Base-by-base conservation (phyloP, 2,329 filamentous ascomycete genomes). In the Monosporascus sp. region DNA sequence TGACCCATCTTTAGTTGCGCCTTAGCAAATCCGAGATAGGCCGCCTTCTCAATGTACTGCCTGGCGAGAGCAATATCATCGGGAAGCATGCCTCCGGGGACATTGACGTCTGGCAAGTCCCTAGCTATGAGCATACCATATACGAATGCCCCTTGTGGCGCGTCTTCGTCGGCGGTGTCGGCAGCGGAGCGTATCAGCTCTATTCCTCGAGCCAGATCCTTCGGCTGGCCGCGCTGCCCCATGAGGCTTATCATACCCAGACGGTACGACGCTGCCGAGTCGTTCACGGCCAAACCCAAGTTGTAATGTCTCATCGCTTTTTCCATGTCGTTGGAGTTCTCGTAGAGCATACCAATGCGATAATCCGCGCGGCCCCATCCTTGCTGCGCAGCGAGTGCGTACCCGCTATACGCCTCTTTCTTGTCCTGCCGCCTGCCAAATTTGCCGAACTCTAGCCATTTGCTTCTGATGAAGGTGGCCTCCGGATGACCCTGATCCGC, bases 361-460 rank as follows among this genome's bases (percentile, higher is more conserved):
- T 99, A 99, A 70, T 97, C 90, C 20, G 94, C 92, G 62, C 94
- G 81, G 22, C 87, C 84, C 72, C 92, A 96, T 53, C 90, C 90
- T 62, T 89, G 85, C 62, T 92, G 88, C 31, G 90, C 88, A n/a
- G 94, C 89, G 63, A 86, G 80, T 57, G 85, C 84, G 72, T 97
- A 99, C 63, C 88, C 89, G 56, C 85, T 74, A 68, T 95, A 97
- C 7, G 94, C 93, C 72, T 97, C 93, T 65, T 93, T 92, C 74
- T 96, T 96, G 75, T 99, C 94, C 55, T 91, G 79, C 27, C 91
- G 84, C 70, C 87, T 85, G 39, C 90, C 91, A 67, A 97, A 97
- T 67, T 96, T 96, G 62, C 94, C 94, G 77, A 97, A 99, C 68
- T 99, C 94, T 49, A 96, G 79, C 94, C 94, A 99, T 80, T 96